Conservation (phyloP, 371 early-diverging fungal genomes). For the Rhizopus stolonifer region DNA sequence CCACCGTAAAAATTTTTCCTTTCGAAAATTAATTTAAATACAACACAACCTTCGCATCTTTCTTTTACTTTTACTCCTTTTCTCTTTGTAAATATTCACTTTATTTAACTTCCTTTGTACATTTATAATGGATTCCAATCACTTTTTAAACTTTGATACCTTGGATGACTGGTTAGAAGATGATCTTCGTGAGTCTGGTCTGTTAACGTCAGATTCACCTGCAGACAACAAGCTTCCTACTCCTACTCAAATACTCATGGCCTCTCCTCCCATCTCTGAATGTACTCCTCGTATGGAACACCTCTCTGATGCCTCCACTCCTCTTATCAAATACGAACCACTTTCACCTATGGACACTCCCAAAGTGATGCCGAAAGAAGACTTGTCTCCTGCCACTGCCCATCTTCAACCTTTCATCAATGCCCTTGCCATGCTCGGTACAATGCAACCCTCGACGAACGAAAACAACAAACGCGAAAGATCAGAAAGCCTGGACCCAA, state of each 20-base stretch:
- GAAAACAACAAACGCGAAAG: conserved; percentile 18
- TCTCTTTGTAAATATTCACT: conserved; percentile 5
- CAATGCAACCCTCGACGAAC: conserved; percentile 13
- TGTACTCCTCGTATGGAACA: conserved; percentile 26
- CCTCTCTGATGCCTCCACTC: conserved; percentile 11
- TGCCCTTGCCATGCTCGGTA: conserved; percentile 22
- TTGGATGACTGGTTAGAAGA: conserved; percentile 34
- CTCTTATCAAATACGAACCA: conserved; percentile 26
- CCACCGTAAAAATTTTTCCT: background rate
- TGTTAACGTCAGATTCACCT: conserved; percentile 1
- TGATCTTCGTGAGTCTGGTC: conserved; percentile 29
- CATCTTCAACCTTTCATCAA: conserved; percentile 31
- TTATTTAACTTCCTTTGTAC: background rate
- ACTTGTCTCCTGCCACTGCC: conserved; percentile 9
- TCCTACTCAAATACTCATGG: conserved; percentile 18
- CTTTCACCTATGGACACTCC: conserved; percentile 26
- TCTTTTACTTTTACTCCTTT: background rate
- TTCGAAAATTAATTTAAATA: background rate
- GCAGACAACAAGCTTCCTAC: conserved; percentile 8
- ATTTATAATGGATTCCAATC: conserved; percentile 13
- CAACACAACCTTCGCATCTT: background rate
- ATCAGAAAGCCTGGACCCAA: conserved; percentile 14
- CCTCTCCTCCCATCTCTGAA: conserved; percentile 32
- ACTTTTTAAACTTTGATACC: conserved; percentile 21
- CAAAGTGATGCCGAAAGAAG: conserved; percentile 11